phyloP scores from a whole-genome alignment of 2,329 filamentous ascomycete species.

The Colletotrichum sp. region DNA sequence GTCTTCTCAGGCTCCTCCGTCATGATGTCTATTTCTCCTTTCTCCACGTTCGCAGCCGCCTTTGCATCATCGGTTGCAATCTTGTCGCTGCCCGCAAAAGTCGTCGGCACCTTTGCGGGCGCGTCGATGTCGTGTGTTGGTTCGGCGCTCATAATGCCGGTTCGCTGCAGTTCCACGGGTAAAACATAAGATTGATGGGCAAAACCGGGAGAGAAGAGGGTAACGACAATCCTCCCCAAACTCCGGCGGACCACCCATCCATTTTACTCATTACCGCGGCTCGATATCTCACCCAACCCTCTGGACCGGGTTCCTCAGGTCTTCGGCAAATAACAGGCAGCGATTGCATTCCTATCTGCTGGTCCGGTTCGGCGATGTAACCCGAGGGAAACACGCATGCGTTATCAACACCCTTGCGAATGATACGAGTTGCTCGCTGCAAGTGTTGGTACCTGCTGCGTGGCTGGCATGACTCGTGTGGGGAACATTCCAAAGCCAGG shows the following conservation, averaged over 20 bases:
- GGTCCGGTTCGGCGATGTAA: conserved; percentile 1
- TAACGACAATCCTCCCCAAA: too few relatives aligned
- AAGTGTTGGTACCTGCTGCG: not conserved
- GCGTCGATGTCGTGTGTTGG: not conserved
- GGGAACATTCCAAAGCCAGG: not conserved
- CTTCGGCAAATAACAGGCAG: not conserved
- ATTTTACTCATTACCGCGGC: not conserved
- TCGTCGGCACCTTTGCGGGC: not conserved
- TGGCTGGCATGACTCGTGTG: not conserved
- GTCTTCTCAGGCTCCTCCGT: conserved; percentile 23
- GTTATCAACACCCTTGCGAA: conserved; percentile 12
- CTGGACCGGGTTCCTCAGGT: not conserved
- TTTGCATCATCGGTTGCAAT: not conserved
- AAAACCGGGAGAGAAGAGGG: not conserved
- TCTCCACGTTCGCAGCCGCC: not conserved
- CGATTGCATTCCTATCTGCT: not conserved
- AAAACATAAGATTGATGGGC: not conserved
- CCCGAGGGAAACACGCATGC: not conserved
- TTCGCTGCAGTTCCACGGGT: not conserved
- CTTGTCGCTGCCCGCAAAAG: not conserved
- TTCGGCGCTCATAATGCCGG: not conserved
- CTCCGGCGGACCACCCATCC: not conserved
- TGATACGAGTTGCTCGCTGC: not conserved
- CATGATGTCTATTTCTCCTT: not conserved
- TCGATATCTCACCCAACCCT: not conserved